These are phyloP conservation scores for Plasmodium cynomolgi DNA, from an alignment of 169 alveolate genomes.

Conservation along the genomic window DNA sequence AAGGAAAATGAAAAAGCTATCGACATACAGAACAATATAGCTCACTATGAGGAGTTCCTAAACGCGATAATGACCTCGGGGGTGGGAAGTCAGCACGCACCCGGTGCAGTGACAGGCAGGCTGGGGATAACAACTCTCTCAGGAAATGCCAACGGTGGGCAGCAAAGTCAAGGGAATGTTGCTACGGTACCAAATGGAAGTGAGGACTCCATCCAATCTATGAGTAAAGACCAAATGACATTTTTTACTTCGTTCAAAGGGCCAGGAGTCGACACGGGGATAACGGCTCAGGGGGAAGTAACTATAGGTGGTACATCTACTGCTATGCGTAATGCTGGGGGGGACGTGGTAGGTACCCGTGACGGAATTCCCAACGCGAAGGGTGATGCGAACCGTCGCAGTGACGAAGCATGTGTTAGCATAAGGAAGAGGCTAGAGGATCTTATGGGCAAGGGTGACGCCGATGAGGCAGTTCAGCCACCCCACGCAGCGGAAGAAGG, in stretches of 20 bases:
- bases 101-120: not conserved
- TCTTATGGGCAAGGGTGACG: not conserved
- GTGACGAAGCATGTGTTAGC: not conserved
- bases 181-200: not conserved
- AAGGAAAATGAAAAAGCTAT: not conserved
- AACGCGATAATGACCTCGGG: not conserved
- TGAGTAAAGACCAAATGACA: not conserved
- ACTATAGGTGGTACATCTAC: not conserved
- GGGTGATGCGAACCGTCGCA: not conserved
- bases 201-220: not conserved
- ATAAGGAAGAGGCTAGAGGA: not conserved
- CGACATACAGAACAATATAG: not conserved
- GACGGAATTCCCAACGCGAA: not conserved
- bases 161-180: not conserved
- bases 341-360: not conserved
- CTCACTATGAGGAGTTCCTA: conserved; percentile 1
- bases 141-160: not conserved
- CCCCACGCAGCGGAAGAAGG: not conserved
- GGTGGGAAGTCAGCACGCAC: not conserved
- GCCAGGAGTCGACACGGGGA: not conserved
- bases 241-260: not conserved
- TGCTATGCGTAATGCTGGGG: not conserved
- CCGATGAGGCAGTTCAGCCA: not conserved
- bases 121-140: not conserved
- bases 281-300: not conserved